phyloP scores from a whole-genome alignment of 2,329 filamentous ascomycete genomes.

The Zalaria sp. region DNA sequence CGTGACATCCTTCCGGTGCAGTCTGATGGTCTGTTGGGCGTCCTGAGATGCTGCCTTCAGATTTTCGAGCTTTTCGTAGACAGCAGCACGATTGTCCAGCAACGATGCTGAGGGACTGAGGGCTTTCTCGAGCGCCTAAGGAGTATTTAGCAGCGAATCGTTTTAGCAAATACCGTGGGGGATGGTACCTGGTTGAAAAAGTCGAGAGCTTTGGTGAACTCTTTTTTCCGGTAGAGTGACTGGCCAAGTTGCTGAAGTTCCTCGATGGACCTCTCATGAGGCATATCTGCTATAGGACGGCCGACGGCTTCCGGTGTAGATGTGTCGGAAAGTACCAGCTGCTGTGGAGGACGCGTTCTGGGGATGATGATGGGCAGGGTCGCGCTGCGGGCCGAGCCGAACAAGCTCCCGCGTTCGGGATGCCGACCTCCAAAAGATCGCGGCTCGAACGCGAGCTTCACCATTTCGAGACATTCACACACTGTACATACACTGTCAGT shows the following conservation, averaged over 20 bases:
- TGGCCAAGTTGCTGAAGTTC: conserved; percentile 25
- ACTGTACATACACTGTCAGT: no score
- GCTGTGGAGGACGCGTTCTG: no score
- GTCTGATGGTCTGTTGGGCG: conserved; percentile 42
- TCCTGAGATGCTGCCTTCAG: conserved; percentile 39
- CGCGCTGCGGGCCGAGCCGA: no score
- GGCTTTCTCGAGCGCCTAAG: conserved; percentile 24
- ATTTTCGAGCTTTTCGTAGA: conserved; percentile 37
- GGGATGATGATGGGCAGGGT: no score
- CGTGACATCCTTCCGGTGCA: conserved; percentile 35
- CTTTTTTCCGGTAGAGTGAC: conserved; percentile 26
- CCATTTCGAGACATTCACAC: no score
- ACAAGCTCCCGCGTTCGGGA: no score
- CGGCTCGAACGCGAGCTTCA: no score
- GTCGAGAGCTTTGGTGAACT: conserved; percentile 28
- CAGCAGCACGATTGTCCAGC: conserved; percentile 41
- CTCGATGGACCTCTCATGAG: conserved; percentile 2
- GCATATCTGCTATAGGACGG: not conserved
- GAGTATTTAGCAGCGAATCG: not conserved
- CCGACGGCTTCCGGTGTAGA: no score
- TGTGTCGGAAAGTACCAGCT: no score
- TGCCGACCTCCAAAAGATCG: no score
- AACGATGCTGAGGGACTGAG: conserved; percentile 22
- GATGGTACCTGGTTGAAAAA: conserved; percentile 13
- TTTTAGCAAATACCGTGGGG: not conserved